Percentiles rank a stretch among this genome's conserved stretches.
Conservation (phyloP, 768 basidiomycete species). For the Mycena kentingensis region DNA sequence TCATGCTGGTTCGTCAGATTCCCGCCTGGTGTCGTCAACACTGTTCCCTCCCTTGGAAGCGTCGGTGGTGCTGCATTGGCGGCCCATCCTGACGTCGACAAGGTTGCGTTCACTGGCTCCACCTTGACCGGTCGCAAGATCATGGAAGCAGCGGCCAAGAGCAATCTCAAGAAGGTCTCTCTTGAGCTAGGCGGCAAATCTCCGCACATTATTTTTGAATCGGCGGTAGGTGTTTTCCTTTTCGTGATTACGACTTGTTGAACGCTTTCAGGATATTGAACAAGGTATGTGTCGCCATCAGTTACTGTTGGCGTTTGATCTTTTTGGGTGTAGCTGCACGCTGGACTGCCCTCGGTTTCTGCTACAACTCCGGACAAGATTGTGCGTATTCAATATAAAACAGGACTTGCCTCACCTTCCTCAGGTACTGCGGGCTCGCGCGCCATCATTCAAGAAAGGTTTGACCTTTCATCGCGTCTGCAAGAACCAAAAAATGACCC, state of each 20-base stretch:
- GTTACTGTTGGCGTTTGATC: neutral
- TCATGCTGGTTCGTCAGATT: constrained; percentile 50
- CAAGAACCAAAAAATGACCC: neutral
- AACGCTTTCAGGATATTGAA: constrained; percentile 87
- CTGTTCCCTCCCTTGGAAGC: constrained; percentile 77
- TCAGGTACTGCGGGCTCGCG: too few species aligned
- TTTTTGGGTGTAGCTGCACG: constrained; percentile 57
- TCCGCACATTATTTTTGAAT: constrained; percentile 86
- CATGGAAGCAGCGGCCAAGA: constrained; percentile 89
- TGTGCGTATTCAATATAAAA: too few species aligned
- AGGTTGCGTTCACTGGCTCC: constrained; percentile 94
- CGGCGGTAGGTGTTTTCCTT: too few species aligned
- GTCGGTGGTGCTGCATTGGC: constrained; percentile 87
- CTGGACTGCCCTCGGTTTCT: constrained; percentile 85
- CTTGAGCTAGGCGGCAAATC: constrained; percentile 95
- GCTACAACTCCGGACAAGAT: constrained; percentile 90
- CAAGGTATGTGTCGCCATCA: constrained; percentile 52
- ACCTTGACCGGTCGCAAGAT: constrained; percentile 88
- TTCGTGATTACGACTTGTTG: too few species aligned
- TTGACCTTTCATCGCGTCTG: neutral
- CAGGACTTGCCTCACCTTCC: too few species aligned
- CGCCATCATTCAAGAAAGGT: constrained; percentile 77
- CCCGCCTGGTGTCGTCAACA: constrained; percentile 90
- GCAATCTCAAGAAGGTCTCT: constrained; percentile 94
- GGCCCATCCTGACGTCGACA: constrained; percentile 83